phyloP scores from a whole-genome alignment of 2,329 filamentous ascomycete species.

The Trichoderma harzianum region DNA sequence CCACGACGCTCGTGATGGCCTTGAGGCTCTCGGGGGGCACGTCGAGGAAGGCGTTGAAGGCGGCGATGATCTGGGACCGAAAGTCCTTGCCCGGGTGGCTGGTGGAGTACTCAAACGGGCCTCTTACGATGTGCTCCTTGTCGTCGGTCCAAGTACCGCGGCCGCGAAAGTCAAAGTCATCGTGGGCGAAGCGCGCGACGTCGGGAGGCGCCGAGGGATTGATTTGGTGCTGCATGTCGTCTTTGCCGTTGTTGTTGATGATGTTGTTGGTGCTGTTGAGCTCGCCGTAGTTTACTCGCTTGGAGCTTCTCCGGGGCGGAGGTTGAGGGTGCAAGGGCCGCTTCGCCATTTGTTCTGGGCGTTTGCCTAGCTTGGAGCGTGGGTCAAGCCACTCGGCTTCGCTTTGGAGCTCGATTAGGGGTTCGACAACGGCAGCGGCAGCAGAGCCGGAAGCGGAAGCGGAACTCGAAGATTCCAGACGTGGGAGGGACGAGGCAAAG shows the following conservation, averaged over 20 bases:
- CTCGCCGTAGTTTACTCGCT: conserved; percentile 19
- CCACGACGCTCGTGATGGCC: conserved; percentile 74
- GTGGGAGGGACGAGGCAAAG: conserved; percentile 21
- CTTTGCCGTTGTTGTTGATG: not conserved
- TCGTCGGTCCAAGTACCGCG: conserved; percentile 62
- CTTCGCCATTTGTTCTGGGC: conserved; percentile 12
- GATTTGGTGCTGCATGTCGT: conserved; percentile 31
- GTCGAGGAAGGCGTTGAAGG: conserved; percentile 77
- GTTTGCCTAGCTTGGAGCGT: conserved; percentile 21
- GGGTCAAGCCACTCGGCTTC: conserved; percentile 52
- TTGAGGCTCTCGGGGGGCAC: conserved; percentile 67
- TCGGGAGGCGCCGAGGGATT: conserved; percentile 41
- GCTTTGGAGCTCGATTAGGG: conserved; percentile 49
- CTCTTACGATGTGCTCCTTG: conserved; percentile 74
- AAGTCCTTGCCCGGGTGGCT: conserved; percentile 82
- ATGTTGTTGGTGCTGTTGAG: not conserved
- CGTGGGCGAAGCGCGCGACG: conserved; percentile 50
- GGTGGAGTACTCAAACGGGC: conserved; percentile 77
- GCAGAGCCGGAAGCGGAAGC: conserved; percentile 17
- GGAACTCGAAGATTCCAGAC: conserved; percentile 13
- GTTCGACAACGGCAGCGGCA: conserved; percentile 40
- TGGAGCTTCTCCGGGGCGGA: conserved; percentile 10
- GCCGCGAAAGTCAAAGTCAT: conserved; percentile 52
- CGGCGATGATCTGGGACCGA: conserved; percentile 71
- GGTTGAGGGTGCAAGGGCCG: conserved; percentile 4